Conservation (phyloP, 2,329 filamentous ascomycete species). For the Diaporthe aspalathi region DNA sequence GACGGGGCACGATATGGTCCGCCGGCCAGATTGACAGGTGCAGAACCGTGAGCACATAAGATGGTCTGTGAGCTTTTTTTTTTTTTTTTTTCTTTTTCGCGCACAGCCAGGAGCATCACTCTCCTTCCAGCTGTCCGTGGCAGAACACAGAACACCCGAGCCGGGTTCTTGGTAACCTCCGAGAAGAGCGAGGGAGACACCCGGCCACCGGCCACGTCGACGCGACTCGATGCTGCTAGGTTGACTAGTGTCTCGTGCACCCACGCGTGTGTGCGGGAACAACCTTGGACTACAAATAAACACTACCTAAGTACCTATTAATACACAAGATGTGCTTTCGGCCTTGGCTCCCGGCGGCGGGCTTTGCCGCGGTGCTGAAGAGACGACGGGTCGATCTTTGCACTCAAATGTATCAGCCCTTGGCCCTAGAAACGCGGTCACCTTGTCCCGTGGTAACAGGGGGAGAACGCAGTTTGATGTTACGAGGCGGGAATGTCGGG, state of each 20-base stretch:
- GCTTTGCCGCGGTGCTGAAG: background rate
- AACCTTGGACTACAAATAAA: background rate
- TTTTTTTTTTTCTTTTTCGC: background rate
- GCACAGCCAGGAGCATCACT: background rate
- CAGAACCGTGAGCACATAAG: background rate
- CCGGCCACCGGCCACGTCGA: background rate
- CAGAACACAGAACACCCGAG: background rate
- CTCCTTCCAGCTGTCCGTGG: background rate
- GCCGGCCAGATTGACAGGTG: background rate
- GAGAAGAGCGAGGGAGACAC: background rate
- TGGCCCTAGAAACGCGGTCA: background rate
- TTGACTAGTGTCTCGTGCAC: background rate
- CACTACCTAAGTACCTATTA: too few relatives aligned
- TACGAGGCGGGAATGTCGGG: background rate
- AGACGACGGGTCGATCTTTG: background rate
- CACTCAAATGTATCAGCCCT: too few relatives aligned
- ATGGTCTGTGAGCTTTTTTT: too few relatives aligned
- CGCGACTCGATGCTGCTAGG: conserved; percentile 6
- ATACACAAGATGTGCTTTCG: background rate
- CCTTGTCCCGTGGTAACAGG: background rate
- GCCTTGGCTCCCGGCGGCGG: too few relatives aligned
- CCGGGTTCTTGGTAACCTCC: background rate
- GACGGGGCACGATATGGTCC: background rate
- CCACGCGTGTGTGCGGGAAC: background rate
- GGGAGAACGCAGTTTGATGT: background rate